Percentiles rank a stretch among this genome's conserved stretches.
Evolutionary conservation across 768 basidiomycete species (phyloP).

Genomic region (Stropharia rugosoannulata): DNA sequence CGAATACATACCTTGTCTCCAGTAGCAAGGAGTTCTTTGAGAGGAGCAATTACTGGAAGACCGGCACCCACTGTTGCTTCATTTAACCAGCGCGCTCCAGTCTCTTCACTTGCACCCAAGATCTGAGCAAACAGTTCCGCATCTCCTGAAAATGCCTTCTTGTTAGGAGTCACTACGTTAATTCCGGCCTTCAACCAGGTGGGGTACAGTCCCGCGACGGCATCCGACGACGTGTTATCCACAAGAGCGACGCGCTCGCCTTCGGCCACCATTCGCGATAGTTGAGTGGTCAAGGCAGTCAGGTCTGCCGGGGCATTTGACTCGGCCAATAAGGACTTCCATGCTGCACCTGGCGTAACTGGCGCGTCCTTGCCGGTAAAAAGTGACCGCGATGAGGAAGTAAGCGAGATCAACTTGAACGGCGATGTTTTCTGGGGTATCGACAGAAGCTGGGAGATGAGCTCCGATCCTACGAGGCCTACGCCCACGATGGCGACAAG

Average conservation of each 20-base stretch:
- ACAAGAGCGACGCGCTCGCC: constrained; percentile 67
- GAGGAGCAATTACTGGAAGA: constrained; percentile 84
- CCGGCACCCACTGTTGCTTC: constrained; percentile 97
- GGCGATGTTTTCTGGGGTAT: constrained; percentile 53
- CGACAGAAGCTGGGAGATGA: constrained; percentile 77
- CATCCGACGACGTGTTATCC: constrained; percentile 90
- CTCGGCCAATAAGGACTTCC: constrained; percentile 38
- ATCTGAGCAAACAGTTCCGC: constrained; percentile 70
- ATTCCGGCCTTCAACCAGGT: constrained; percentile 75
- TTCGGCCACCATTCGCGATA: constrained; percentile 44
- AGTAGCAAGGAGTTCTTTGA: constrained; percentile 89
- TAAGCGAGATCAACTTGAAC: constrained; percentile 67
- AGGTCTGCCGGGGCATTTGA: constrained; percentile 50
- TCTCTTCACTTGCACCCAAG: constrained; percentile 51
- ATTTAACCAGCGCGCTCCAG: constrained; percentile 70
- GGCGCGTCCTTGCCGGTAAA: constrained; percentile 48
- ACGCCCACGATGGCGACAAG: constrained; percentile 85
- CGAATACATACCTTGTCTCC: constrained; percentile 75
- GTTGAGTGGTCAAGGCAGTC: constrained; percentile 40
- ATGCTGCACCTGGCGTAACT: constrained; percentile 30
- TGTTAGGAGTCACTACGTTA: constrained; percentile 94
- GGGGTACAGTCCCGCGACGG: constrained; percentile 81
- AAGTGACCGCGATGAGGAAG: constrained; percentile 63
- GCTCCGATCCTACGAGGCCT: constrained; percentile 89
- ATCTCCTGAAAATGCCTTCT: constrained; percentile 88